Percentiles rank a stretch among this genome's conserved stretches.
These are phyloP conservation scores for Cladosporium velox DNA, from an alignment of 2,329 filamentous ascomycete genomes.

Conservation along the genomic window DNA sequence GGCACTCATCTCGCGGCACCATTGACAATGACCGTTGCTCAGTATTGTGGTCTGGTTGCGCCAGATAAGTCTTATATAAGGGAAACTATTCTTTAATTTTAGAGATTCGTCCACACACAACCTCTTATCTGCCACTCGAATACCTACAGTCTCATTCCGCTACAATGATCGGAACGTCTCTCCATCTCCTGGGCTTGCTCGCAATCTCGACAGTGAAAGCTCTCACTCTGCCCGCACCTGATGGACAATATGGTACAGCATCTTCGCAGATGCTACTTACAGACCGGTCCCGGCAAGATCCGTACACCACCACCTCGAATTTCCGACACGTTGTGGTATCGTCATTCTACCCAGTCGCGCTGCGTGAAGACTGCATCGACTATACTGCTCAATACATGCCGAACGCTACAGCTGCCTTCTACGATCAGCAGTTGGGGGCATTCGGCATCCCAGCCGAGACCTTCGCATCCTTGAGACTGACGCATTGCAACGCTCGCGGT, in stretches of 20 bases:
- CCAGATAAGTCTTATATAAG: not conserved
- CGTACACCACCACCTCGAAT: slow-evolving; percentile 30
- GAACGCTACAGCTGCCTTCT: slow-evolving; percentile 17
- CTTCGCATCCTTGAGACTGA: slow-evolving; percentile 20
- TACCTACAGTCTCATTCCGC: not conserved
- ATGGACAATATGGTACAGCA: slow-evolving; percentile 6
- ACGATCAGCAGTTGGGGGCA: slow-evolving; percentile 14
- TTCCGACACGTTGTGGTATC: slow-evolving; percentile 22
- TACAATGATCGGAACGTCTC: not conserved
- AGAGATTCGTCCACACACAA: not conserved
- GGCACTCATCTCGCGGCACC: slow-evolving; percentile 1
- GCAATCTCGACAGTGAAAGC: not conserved
- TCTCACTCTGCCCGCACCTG: not conserved
- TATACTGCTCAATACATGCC: slow-evolving; percentile 22
- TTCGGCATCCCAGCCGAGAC: slow-evolving; percentile 24
- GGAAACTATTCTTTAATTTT: not conserved
- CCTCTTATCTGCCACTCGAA: not conserved
- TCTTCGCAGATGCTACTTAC: slow-evolving; percentile 29
- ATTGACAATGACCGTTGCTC: not conserved
- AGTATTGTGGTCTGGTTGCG: not conserved
- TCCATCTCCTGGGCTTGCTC: not conserved
- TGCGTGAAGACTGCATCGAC: slow-evolving; percentile 10
- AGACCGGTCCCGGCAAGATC: slow-evolving; percentile 37
- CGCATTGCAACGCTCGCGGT: slow-evolving; percentile 15
- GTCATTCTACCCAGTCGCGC: slow-evolving; percentile 20